These are phyloP conservation scores for Tilletia horrida DNA, from an alignment of 1,284 basidiomycete species.

Conservation along the genomic window DNA sequence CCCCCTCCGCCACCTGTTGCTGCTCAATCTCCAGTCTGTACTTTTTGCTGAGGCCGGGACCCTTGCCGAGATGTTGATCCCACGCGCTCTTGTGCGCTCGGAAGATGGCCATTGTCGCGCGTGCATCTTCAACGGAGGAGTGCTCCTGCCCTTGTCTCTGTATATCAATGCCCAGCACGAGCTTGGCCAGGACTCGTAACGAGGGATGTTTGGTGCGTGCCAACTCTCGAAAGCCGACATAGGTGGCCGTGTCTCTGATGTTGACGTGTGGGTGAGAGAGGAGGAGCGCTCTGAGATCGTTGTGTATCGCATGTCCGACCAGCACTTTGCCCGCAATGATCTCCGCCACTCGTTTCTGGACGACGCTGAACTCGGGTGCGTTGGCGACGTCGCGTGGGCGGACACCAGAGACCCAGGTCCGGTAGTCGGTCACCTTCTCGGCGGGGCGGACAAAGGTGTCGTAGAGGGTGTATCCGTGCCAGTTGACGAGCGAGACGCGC, in stretches of 20 bases:
- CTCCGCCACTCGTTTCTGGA: constrained; percentile 76
- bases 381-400: constrained; percentile 70
- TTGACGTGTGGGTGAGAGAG: constrained; percentile 79
- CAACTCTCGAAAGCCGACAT: constrained; percentile 60
- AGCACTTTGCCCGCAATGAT: constrained; percentile 76
- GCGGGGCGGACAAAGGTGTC: constrained; percentile 84
- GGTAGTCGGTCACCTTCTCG: constrained; percentile 87
- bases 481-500: constrained; percentile 88
- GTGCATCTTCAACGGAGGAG: constrained; percentile 68
- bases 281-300: constrained; percentile 84
- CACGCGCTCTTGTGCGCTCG: constrained; percentile 79
- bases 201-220: constrained; percentile 66
- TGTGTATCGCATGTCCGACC: constrained; percentile 89
- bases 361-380: constrained; percentile 70
- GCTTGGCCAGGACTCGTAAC: constrained; percentile 74
- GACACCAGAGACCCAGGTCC: constrained; percentile 87
- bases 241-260: constrained; percentile 78
- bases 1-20: background rate
- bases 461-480: constrained; percentile 72
- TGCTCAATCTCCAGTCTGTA: constrained; percentile 8
- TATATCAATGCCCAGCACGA: constrained; percentile 78
- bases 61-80: constrained; percentile 60
- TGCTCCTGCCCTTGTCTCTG: constrained; percentile 60
- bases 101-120: constrained; percentile 93
- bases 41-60: no score